Evolutionary conservation across 2,329 filamentous ascomycete genomes (phyloP).

Genomic region (Aspergillus latus): DNA sequence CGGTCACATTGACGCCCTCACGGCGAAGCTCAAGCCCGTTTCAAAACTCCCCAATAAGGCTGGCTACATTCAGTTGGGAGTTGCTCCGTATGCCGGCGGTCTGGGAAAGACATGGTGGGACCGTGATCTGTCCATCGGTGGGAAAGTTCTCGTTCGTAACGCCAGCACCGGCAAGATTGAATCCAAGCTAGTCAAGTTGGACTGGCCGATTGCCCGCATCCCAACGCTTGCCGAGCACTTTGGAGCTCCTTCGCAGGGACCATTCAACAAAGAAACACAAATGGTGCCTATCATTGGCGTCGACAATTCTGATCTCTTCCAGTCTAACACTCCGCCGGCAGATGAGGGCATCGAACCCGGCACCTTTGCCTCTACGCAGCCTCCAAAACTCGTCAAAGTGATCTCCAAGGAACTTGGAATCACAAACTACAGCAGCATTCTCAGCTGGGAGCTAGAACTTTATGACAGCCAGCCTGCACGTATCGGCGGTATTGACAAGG

Average conservation of each 20-base stretch:
- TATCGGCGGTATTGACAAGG: slow-evolving; percentile 79
- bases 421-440: slow-evolving; percentile 68
- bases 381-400: slow-evolving; percentile 76
- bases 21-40: slow-evolving; percentile 86
- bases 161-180: slow-evolving; percentile 70
- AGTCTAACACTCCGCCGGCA: slow-evolving; percentile 31
- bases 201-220: slow-evolving; percentile 90
- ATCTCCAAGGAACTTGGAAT: slow-evolving; percentile 79
- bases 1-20: slow-evolving; percentile 90
- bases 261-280: slow-evolving; percentile 85
- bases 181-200: slow-evolving; percentile 81
- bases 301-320: slow-evolving; percentile 64
- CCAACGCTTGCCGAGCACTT: slow-evolving; percentile 94
- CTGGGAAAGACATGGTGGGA: slow-evolving; percentile 96
- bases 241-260: slow-evolving; percentile 65
- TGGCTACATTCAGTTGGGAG: slow-evolving; percentile 84
- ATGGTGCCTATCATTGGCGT: slow-evolving; percentile 95
- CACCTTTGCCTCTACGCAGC: slow-evolving; percentile 80
- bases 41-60: slow-evolving; percentile 79
- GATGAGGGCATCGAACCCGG: slow-evolving; percentile 51
- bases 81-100: slow-evolving; percentile 88
- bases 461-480: slow-evolving; percentile 86
- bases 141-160: slow-evolving; percentile 81
- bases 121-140: slow-evolving; percentile 85
- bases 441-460: slow-evolving; percentile 97